phyloP scores from a whole-genome alignment of 2,329 filamentous ascomycete genomes.

The Amesomyces nigricolor region DNA sequence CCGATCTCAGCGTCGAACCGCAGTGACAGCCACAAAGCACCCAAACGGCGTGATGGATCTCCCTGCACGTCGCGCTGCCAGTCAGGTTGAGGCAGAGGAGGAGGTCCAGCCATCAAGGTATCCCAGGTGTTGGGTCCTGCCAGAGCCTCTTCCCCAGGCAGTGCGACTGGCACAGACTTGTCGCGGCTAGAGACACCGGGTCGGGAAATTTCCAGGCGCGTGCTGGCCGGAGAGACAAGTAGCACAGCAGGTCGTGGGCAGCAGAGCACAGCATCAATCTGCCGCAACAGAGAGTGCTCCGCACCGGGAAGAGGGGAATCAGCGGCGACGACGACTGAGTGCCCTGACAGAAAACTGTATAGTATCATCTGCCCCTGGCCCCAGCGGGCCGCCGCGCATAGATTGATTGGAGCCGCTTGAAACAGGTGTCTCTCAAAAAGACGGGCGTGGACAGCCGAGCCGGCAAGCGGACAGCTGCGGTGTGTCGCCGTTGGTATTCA shows the following conservation, averaged over 20 bases:
- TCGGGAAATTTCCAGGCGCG: slow-evolving; percentile 16
- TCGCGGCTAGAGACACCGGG: slow-evolving; percentile 10
- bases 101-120: neutral
- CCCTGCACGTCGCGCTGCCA: neutral
- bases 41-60: neutral
- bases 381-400: neutral
- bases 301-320: neutral
- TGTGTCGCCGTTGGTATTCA: slow-evolving; percentile 6
- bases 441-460: slow-evolving; percentile 18
- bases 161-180: slow-evolving; percentile 14
- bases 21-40: neutral
- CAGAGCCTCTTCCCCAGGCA: neutral
- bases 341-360: neutral
- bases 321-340: neutral
- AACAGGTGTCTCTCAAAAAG: slow-evolving; percentile 12
- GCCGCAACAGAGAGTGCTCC: slow-evolving; percentile 8
- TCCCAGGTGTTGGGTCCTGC: neutral
- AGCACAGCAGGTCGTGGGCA: slow-evolving; percentile 10
- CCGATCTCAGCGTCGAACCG: slow-evolving; percentile 1
- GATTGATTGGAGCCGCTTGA: slow-evolving; percentile 17
- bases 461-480: slow-evolving; percentile 12
- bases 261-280: slow-evolving; percentile 9
- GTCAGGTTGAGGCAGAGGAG: neutral
- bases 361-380: neutral
- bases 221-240: slow-evolving; percentile 8